Conservation (phyloP, 148 eudicot species). For the Pouteria glomerata region DNA sequence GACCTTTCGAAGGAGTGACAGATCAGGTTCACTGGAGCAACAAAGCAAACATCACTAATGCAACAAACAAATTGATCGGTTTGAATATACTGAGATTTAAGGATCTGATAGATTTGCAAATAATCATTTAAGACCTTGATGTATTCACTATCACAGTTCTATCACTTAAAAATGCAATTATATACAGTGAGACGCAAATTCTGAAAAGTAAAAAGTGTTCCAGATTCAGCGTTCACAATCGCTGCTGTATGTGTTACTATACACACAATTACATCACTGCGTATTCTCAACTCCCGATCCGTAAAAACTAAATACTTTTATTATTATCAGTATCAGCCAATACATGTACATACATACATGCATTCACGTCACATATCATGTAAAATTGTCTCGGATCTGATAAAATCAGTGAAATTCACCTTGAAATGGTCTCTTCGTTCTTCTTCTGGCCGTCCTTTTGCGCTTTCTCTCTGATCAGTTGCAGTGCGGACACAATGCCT, state of each 20-base stretch:
- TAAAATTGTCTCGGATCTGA: neutral
- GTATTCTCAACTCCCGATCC: neutral
- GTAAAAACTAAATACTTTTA: neutral
- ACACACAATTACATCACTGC: neutral
- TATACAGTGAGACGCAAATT: neutral
- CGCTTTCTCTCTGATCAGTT: constrained; percentile 75
- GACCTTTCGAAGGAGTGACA: neutral
- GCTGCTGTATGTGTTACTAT: neutral
- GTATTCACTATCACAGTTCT: neutral
- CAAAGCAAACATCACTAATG: neutral
- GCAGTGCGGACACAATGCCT: constrained; percentile 72
- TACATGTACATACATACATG: neutral
- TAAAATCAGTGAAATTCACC: constrained; percentile 31
- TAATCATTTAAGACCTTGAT: neutral
- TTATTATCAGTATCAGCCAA: neutral
- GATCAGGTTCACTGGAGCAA: neutral
- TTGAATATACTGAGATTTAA: neutral
- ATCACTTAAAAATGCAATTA: neutral
- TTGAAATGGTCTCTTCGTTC: constrained; percentile 84
- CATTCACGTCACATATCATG: neutral
- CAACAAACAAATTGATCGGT: neutral
- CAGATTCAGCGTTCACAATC: neutral
- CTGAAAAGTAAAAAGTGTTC: neutral
- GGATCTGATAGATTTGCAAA: neutral
- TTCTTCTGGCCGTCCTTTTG: constrained; percentile 80